Evolutionary conservation across 495 filamentous ascomycete genomes (phyloP).

Genomic region (Penicillium cosmopolitanum): DNA sequence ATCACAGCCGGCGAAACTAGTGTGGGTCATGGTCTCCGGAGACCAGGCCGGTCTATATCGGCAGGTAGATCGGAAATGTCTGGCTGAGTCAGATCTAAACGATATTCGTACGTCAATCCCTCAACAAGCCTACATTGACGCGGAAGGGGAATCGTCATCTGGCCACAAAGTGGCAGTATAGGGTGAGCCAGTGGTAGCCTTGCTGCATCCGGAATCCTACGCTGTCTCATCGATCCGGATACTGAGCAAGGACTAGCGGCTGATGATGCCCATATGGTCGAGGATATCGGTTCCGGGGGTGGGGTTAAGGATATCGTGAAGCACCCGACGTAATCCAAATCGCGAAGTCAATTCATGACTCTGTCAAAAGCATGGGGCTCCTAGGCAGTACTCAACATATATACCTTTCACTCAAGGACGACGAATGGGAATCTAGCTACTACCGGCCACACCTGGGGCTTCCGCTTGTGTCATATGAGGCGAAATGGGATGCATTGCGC

Average conservation of each 20-base stretch:
- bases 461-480: conserved; percentile 12
- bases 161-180: conserved; percentile 7
- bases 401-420: background rate
- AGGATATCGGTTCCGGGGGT: background rate
- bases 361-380: background rate
- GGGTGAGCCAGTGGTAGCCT: conserved; percentile 4
- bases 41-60: too few relatives aligned
- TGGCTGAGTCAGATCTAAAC: too few relatives aligned
- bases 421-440: conserved; percentile 14
- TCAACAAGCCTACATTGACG: too few relatives aligned
- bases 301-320: background rate
- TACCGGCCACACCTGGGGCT: conserved; percentile 10
- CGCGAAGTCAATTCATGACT: background rate
- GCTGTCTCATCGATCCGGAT: background rate
- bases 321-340: background rate
- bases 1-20: too few relatives aligned
- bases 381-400: conserved; percentile 5
- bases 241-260: too few relatives aligned
- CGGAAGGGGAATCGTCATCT: background rate
- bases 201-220: conserved; percentile 1
- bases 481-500: conserved; percentile 2
- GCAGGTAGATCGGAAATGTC: too few relatives aligned
- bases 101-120: too few relatives aligned
- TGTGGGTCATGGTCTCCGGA: too few relatives aligned
- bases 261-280: too few relatives aligned